phyloP scores from a whole-genome alignment of 1,284 basidiomycete genomes.

The Cronartium quercuum region DNA sequence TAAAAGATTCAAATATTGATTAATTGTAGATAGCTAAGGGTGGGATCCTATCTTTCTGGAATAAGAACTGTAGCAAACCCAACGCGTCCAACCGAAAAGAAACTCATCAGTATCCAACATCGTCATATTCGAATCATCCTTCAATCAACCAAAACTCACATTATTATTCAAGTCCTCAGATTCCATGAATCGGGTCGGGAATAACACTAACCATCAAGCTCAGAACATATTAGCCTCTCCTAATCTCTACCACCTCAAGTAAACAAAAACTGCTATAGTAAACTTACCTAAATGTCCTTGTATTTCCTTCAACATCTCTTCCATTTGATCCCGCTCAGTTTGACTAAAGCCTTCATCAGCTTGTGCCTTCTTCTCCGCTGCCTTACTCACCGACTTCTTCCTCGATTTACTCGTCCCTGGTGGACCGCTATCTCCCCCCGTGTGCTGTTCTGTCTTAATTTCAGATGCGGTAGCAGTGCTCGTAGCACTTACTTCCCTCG shows the following conservation, averaged over 20 bases:
- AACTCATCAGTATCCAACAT: slow-evolving; percentile 3
- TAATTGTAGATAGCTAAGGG: slow-evolving; percentile 52
- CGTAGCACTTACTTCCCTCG: slow-evolving; percentile 1
- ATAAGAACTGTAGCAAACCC: slow-evolving; percentile 68
- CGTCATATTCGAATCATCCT: neutral
- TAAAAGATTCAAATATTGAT: neutral
- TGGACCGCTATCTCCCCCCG: slow-evolving; percentile 11
- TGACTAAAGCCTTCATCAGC: slow-evolving; percentile 54
- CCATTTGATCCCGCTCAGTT: slow-evolving; percentile 79
- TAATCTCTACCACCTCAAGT: neutral
- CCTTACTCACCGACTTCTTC: slow-evolving; percentile 25
- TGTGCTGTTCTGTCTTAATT: neutral
- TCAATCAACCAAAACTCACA: neutral
- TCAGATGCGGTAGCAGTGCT: neutral
- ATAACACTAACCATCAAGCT: slow-evolving; percentile 10
- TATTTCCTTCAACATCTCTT: slow-evolving; percentile 64
- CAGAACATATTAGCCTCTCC: neutral
- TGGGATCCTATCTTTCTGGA: slow-evolving; percentile 62
- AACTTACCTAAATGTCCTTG: slow-evolving; percentile 73
- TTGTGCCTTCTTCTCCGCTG: slow-evolving; percentile 39
- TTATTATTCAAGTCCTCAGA: slow-evolving; percentile 36
- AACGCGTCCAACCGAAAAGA: neutral
- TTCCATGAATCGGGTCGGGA: slow-evolving; percentile 37
- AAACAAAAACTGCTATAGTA: neutral
- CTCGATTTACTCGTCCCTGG: slow-evolving; percentile 43